Percentiles rank a stretch among this genome's conserved stretches.
These are phyloP conservation scores for Coniochaeta hoffmannii DNA, from an alignment of 2,329 filamentous ascomycete species.

Conservation along the genomic window DNA sequence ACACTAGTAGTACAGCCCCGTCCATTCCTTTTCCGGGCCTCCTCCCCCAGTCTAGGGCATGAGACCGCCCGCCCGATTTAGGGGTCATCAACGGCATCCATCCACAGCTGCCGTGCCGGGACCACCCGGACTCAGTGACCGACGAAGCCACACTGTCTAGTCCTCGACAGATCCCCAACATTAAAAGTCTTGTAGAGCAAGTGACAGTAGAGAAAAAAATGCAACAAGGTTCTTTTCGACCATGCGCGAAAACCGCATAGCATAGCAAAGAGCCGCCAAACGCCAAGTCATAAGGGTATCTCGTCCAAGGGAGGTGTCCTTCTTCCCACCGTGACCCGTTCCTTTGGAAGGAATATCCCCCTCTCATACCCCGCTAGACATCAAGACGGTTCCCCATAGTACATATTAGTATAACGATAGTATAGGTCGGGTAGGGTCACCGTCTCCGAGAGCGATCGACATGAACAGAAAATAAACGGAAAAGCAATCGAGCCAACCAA, in stretches of 20 bases:
- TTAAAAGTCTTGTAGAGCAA: neutral
- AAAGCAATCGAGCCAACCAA: neutral
- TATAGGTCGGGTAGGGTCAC: constrained; percentile 1
- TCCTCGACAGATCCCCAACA: neutral
- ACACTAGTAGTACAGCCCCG: neutral
- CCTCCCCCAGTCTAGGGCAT: neutral
- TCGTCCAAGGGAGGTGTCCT: neutral
- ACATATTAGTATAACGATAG: constrained; percentile 1
- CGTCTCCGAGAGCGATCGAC: neutral
- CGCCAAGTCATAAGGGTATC: constrained; percentile 1
- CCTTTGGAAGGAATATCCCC: neutral
- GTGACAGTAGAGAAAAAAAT: constrained; percentile 1
- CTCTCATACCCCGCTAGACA: neutral
- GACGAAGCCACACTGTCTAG: neutral
- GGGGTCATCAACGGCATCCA: neutral
- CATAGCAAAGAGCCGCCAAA: neutral
- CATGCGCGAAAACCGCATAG: neutral
- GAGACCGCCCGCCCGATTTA: neutral
- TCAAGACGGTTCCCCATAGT: neutral
- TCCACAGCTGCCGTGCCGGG: neutral
- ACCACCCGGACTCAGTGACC: neutral
- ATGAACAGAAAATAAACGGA: neutral
- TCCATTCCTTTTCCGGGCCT: neutral
- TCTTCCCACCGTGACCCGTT: neutral
- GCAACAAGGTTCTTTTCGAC: neutral